phyloP scores from a whole-genome alignment of 176 grass and related monocot species.

The Oryza officinalis region DNA sequence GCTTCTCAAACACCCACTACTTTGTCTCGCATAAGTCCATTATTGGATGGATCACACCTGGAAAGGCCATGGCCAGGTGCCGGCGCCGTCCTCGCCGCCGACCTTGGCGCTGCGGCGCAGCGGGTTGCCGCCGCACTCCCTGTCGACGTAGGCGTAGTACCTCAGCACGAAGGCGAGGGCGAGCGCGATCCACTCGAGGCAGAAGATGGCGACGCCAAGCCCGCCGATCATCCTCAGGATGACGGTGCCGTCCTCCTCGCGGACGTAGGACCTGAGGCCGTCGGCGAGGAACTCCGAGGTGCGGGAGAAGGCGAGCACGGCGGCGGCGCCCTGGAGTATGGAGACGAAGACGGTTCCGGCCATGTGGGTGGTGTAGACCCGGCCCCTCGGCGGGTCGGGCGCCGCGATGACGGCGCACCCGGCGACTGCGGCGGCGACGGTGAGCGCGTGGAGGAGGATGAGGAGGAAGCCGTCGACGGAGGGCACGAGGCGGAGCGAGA shows the following conservation, averaged over 20 bases:
- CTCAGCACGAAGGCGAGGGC: conserved; percentile 90
- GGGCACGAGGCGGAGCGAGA: conserved; percentile 91
- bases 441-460: conserved; percentile 87
- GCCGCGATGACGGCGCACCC: conserved; percentile 78
- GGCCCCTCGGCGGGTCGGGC: conserved; percentile 45
- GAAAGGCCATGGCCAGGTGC: conserved; percentile 79
- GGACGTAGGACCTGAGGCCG: conserved; percentile 76
- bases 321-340: conserved; percentile 89
- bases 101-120: conserved; percentile 73
- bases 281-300: conserved; percentile 62
- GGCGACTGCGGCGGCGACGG: conserved; percentile 67
- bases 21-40: not conserved
- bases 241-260: conserved; percentile 80
- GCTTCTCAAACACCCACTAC: not conserved
- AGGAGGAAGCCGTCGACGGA: conserved; percentile 93
- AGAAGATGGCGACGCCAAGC: conserved; percentile 87
- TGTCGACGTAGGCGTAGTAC: conserved; percentile 72
- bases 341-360: conserved; percentile 63
- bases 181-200: conserved; percentile 86
- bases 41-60: conserved; percentile 57
- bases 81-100: conserved; percentile 56
- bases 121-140: conserved; percentile 53
- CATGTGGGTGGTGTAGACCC: conserved; percentile 88
- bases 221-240: conserved; percentile 96
- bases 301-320: conserved; percentile 81